Conservation (phyloP, 441 rosid species). For the Syzygium malaccense region DNA sequence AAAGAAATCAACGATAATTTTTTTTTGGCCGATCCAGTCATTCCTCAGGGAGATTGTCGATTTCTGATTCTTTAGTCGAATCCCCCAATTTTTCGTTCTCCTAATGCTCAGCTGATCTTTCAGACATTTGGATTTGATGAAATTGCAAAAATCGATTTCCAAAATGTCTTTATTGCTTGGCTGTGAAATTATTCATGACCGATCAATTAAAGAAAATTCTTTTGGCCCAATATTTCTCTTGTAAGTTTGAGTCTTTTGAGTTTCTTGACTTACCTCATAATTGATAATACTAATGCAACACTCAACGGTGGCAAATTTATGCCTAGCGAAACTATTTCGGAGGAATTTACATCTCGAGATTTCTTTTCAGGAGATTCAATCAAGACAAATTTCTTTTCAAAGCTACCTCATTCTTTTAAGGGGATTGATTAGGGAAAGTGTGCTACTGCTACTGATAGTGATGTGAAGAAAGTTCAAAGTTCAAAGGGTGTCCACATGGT, state of each 20-base stretch:
- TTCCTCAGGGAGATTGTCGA: neutral
- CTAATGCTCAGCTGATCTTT: neutral
- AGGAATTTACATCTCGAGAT: neutral
- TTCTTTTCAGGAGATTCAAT: neutral
- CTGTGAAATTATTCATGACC: neutral
- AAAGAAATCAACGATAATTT: neutral
- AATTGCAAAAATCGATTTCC: neutral
- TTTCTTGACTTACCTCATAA: neutral
- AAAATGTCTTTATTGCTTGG: neutral
- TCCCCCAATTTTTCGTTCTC: neutral
- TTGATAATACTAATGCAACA: neutral
- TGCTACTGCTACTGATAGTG: too few relatives aligned
- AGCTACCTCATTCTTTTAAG: neutral
- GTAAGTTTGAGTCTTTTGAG: neutral
- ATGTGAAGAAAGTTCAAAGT: too few relatives aligned
- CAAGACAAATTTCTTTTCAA: neutral
- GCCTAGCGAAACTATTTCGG: neutral
- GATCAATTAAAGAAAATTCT: neutral
- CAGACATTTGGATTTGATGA: neutral
- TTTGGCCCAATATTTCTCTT: neutral
- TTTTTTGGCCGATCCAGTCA: neutral
- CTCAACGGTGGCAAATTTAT: neutral
- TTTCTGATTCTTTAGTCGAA: neutral
- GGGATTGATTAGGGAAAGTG: neutral
- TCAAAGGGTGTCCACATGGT: too few relatives aligned